A percentile compares a stretch with the other conserved stretches of the same genome.
phyloP scores from a whole-genome alignment of 306 rosid genomes.

The Prunus mume region DNA sequence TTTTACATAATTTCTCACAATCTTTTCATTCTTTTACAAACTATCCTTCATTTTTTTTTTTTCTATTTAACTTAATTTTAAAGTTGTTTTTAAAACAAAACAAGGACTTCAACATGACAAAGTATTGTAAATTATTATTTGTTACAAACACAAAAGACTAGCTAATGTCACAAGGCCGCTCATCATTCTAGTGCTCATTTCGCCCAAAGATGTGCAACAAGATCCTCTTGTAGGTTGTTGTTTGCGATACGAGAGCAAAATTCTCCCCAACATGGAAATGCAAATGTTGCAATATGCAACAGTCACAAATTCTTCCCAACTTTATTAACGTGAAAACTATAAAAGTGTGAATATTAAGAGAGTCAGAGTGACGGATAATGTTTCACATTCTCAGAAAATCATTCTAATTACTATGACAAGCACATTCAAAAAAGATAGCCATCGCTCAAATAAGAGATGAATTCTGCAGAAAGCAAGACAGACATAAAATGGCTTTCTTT shows the following conservation, averaged over 20 bases:
- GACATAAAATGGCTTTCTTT: not conserved
- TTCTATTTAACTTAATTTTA: too few species aligned
- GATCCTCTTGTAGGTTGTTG: too few species aligned
- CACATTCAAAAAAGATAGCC: not conserved
- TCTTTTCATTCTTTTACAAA: too few species aligned
- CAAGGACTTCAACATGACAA: too few species aligned
- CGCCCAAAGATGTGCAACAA: too few species aligned
- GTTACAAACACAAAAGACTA: too few species aligned
- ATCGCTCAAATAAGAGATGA: not conserved
- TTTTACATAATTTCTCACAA: too few species aligned
- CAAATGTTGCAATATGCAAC: not conserved
- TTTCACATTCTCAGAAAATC: constrained; percentile 6
- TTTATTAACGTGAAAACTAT: not conserved
- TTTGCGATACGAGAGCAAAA: not conserved
- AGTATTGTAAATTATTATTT: too few species aligned
- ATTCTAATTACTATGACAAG: not conserved
- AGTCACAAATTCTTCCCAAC: not conserved
- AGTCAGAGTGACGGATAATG: not conserved
- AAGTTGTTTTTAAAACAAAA: too few species aligned
- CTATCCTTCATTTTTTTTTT: too few species aligned
- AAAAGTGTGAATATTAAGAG: not conserved
- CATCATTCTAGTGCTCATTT: too few species aligned
- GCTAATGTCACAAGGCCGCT: too few species aligned
- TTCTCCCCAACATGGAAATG: not conserved
- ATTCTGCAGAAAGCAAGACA: not conserved